These are phyloP conservation scores for Davidsoniella neocaledoniae DNA, from an alignment of 2,329 filamentous ascomycete genomes.

Conservation along the genomic window DNA sequence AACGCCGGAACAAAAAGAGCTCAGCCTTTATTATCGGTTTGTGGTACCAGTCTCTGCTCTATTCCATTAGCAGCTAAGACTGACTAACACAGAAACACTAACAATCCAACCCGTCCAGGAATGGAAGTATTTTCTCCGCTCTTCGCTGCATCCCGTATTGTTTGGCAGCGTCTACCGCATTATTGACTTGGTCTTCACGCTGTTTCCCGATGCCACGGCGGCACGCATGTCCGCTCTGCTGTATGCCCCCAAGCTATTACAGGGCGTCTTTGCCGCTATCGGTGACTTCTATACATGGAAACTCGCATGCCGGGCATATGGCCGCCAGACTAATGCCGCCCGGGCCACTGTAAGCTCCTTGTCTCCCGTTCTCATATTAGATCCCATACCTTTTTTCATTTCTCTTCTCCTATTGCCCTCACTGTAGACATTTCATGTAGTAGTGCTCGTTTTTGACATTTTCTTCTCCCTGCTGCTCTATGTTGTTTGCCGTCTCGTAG, in stretches of 20 bases:
- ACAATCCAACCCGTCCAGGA: constrained; percentile 42
- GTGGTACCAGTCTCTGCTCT: background rate
- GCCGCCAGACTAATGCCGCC: constrained; percentile 42
- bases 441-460: constrained; percentile 3
- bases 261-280: constrained; percentile 60
- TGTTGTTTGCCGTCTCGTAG: constrained; percentile 23
- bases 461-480: background rate
- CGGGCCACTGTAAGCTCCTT: constrained; percentile 47
- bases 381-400: background rate
- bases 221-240: constrained; percentile 49
- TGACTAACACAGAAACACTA: background rate
- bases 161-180: constrained; percentile 62
- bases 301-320: constrained; percentile 58
- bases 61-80: background rate
- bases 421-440: constrained; percentile 2
- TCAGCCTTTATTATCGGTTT: background rate
- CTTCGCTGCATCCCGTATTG: constrained; percentile 76
- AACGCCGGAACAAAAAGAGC: background rate
- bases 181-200: constrained; percentile 37
- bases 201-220: constrained; percentile 32
- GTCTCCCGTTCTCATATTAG: background rate
- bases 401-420: constrained; percentile 14
- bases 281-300: constrained; percentile 82
- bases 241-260: constrained; percentile 54
- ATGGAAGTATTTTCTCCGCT: constrained; percentile 77